Base-by-base conservation (phyloP, 2,329 filamentous ascomycete species). In the Ophiostoma piceae region DNA sequence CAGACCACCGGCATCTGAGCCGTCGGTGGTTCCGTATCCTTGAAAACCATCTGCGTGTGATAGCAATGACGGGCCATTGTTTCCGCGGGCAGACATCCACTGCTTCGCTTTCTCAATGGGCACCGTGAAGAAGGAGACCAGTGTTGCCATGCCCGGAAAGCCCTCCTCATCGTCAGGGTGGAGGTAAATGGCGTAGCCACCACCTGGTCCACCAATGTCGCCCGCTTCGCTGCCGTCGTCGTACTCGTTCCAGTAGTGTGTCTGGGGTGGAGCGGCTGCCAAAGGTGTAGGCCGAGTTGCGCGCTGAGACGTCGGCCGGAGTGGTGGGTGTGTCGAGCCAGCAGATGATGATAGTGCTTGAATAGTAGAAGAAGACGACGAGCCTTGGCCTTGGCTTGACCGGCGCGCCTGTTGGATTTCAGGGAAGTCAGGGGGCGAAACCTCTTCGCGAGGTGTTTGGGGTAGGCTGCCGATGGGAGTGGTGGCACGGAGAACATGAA, bases 161-260 rank as follows among this genome's bases (percentile, higher is more conserved):
- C 80, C 80, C 22, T 79, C 76, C 11, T 84, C 81, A 1, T 85
- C 85, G 74, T 92, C 84, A 0, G 91, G 91, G 76, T 94, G 85
- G 71, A 94, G 82, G 75, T 92, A 92, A 74, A 95, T 88, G 64
- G 87, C 84, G 77, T 92, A 95, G 39, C 84, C 85, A 47, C 86
- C 84, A 62, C 84, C 80, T 1, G 84, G 86, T 54, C 83, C 84
- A 5, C 79, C 81, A 16, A 83, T 80, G 2, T 84, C 87, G 67
- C 83, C 85, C 2, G 79, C 81, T 69, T 93, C 90, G 76, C 92
- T 92, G 9, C 90, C 91, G 76, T 94, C 81, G 74, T 96, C 92
- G 77, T 94, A 95, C 77, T 96, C 92, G 78, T 92, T 94, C 92
- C 92, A 96, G 76, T 94, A 95, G 65, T 82, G 81, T 19, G 79